Evolutionary conservation across 2,329 filamentous ascomycete genomes (phyloP), one percentile per base, ranked within the genome.

Genomic region (Elsinoe batatas): DNA sequence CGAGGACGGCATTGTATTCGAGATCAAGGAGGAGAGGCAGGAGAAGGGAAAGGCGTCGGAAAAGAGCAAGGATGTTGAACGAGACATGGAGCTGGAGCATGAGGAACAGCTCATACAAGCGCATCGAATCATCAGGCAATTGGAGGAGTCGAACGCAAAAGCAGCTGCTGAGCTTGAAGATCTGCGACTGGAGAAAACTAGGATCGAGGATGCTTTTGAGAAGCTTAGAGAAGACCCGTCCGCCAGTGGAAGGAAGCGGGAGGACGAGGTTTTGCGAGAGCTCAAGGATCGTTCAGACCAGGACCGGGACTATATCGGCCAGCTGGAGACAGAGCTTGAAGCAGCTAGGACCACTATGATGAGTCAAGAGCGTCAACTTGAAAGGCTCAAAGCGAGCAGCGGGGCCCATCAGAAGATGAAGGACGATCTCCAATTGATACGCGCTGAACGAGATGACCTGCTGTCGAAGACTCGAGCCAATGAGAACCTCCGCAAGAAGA

Each of bases 401-500:
- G 75, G 75, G 58, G 69, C 69, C 4, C 72, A 71, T 47, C 73
- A 76, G 61, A 73, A 74, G 53, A 62, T 78, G n/a, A 70, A 72
- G 3, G 75, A 78, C 58, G 74, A 77, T 53, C 60, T 77, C n/a
- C 75, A 77, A 60, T 65, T 77, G 22, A 63, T 77, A 44, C 67
- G 68, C 53, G 71, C 73, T 0, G 75, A 78, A 63, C 70, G 76
- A 32, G 75, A 76, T 54, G 75, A 77, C 53, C 65, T 77, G 18
- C 67, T 64, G 32, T 73, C 76, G 58, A 76, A 74, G 58, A 69
- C 73, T 22, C 75, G 76, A 57, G 74, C 74, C 18, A 77, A 76
- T 56, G 75, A 78, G 61, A 78, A 78, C 57, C 69, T 78, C 18
- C 76, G 74, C 62, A 77, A 77, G 68, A 78, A 78, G 66, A 77